phyloP scores from a whole-genome alignment of 2,329 filamentous ascomycete species.

The Chalaropsis thielavioides region DNA sequence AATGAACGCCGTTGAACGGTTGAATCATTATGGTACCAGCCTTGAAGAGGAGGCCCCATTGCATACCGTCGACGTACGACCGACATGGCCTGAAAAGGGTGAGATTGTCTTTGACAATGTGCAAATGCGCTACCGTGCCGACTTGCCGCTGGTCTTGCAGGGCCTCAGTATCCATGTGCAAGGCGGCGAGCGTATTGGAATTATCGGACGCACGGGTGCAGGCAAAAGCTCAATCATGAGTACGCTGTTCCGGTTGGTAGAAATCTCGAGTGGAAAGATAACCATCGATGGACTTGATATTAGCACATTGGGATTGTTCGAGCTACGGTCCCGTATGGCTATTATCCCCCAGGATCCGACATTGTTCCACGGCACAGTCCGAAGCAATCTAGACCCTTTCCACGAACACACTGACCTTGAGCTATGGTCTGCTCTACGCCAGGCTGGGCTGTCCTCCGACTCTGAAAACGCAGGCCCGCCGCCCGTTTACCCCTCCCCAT shows the following conservation, averaged over 20 bases:
- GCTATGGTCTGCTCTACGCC: conserved; percentile 62
- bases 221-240: conserved; percentile 77
- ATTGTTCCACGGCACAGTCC: conserved; percentile 65
- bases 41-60: conserved; percentile 82
- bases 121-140: conserved; percentile 62
- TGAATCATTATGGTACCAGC: conserved; percentile 76
- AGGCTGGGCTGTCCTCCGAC: conserved; percentile 52
- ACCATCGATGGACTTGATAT: conserved; percentile 55
- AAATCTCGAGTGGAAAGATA: conserved; percentile 48
- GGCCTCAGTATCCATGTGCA: conserved; percentile 57
- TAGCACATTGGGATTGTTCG: conserved; percentile 56
- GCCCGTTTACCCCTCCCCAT: conserved; percentile 27
- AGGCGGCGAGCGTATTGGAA: conserved; percentile 65
- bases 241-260: conserved; percentile 62
- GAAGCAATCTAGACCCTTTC: conserved; percentile 70
- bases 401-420: conserved; percentile 61
- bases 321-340: conserved; percentile 59
- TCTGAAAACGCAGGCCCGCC: conserved; percentile 9
- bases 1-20: conserved; percentile 90
- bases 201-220: conserved; percentile 68
- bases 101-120: conserved; percentile 64
- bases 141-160: conserved; percentile 57
- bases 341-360: conserved; percentile 81
- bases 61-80: conserved; percentile 56
- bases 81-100: conserved; percentile 73